Conservation (phyloP, 192 early-diverging fungal species). For the Coemansia pectinata region DNA sequence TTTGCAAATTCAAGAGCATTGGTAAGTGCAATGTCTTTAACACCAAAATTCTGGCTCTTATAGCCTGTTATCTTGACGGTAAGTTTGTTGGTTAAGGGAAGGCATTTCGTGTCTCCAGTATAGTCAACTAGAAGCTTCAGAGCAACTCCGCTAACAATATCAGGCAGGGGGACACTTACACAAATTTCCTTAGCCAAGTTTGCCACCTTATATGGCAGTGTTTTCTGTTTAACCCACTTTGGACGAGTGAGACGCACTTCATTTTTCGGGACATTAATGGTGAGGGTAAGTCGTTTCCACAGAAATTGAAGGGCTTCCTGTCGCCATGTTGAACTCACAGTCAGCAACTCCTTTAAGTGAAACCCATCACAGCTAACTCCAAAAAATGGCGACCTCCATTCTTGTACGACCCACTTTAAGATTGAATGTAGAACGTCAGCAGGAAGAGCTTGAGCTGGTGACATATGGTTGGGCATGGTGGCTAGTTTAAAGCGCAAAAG, state of each 20-base stretch:
- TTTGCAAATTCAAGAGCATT: background rate
- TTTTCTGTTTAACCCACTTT: background rate
- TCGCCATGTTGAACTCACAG: background rate
- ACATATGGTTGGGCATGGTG: background rate
- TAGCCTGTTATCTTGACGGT: background rate
- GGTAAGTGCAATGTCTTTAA: background rate
- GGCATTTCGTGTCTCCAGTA: background rate
- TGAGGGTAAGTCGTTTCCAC: background rate
- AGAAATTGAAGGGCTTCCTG: background rate
- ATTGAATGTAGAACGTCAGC: background rate
- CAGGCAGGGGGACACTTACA: background rate
- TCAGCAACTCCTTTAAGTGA: background rate
- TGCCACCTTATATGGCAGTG: background rate
- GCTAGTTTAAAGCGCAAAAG: no score
- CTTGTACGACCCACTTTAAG: background rate
- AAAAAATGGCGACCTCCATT: background rate
- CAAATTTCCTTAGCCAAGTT: background rate
- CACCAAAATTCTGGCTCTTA: background rate
- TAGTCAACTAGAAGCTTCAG: background rate
- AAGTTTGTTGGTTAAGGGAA: background rate
- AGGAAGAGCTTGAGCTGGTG: background rate
- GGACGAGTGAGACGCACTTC: background rate
- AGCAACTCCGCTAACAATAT: background rate
- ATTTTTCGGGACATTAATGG: background rate
- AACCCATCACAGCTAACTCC: background rate